Base-by-base conservation (phyloP, 176 grass and related monocot genomes). In the Alloteropsis semialata region DNA sequence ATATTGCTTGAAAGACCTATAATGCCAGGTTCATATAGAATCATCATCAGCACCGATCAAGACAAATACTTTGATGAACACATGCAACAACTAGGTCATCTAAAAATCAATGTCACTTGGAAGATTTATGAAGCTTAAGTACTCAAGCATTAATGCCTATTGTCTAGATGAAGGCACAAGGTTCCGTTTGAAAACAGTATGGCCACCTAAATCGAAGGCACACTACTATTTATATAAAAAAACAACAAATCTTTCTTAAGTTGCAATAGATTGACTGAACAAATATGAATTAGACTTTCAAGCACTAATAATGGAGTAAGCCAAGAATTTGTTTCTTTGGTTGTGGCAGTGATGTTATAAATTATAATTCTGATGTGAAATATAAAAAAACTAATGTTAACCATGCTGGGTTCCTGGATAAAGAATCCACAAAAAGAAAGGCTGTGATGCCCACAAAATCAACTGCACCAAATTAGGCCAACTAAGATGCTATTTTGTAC, bases 1-100 rank as follows among this genome's bases (percentile, higher is more conserved):
- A 76, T 29, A 85, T 57, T 77, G 19, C 17, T 76, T 59, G 83
- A 54, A 76, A 81, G 74, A 71, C 28, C 34, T 67, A 63, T 1
- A 69, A 10, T 58, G 39, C 46, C 56, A 42, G n/a, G 16, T 45
- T 73, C 65, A 33, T 58, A 84, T 77, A n/a, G 22, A 81, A 81
- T 72, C 54, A 77, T 69, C 64, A 41, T 19, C 14, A 77, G 60
- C 58, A 42, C 74, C 50, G 46, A 10, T 48, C 57, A 28, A 81
- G 3, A 81, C 8, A 34, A 74, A 55, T 59, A 75, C 17, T 87
- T 72, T 21, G 44, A 72, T 54, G 65, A 83, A 50, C 33, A 74
- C 27, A 59, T 41, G 64, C 36, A 18, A 39, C 17, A 25, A 67
- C 45, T 41, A 61, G 19, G 69, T 61, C 37, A 27, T 55, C 1